These are phyloP conservation scores for Fusarium nurragi DNA, from an alignment of 2,329 filamentous ascomycete genomes.

Conservation along the genomic window DNA sequence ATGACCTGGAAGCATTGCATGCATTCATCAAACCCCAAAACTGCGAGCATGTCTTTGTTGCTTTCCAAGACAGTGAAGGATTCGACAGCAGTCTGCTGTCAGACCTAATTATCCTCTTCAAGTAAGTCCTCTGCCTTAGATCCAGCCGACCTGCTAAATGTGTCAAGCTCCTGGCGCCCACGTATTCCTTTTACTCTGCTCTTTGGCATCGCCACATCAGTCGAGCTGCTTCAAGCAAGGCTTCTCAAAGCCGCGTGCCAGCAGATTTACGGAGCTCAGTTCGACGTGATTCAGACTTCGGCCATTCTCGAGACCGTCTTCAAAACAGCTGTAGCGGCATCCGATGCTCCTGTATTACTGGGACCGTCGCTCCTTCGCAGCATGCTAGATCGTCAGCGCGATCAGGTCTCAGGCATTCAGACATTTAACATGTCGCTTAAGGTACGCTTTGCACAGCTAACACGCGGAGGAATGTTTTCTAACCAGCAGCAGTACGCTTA, in stretches of 20 bases:
- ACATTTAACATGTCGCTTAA: slow-evolving; percentile 76
- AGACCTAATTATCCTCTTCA: slow-evolving; percentile 74
- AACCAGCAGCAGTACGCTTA: slow-evolving; percentile 71
- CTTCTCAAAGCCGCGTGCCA: slow-evolving; percentile 74
- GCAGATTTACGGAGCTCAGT: slow-evolving; percentile 74
- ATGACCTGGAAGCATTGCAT: slow-evolving; percentile 78
- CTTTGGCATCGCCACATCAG: slow-evolving; percentile 83
- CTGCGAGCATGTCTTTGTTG: slow-evolving; percentile 71
- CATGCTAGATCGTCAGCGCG: slow-evolving; percentile 76
- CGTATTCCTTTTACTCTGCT: slow-evolving; percentile 80
- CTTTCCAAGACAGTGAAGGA: slow-evolving; percentile 83
- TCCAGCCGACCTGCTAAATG: slow-evolving; percentile 45
- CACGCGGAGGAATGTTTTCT: not conserved
- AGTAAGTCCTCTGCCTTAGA: slow-evolving; percentile 56
- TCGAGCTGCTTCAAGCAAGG: slow-evolving; percentile 80
- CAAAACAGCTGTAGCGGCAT: slow-evolving; percentile 68
- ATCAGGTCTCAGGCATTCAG: slow-evolving; percentile 80
- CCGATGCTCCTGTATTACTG: slow-evolving; percentile 66
- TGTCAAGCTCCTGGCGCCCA: slow-evolving; percentile 69
- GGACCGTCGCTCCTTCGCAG: slow-evolving; percentile 70
- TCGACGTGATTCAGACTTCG: slow-evolving; percentile 78
- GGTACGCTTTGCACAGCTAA: slow-evolving; percentile 51
- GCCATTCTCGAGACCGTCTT: slow-evolving; percentile 79
- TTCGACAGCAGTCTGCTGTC: slow-evolving; percentile 79
- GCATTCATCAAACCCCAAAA: slow-evolving; percentile 64